Percentiles rank a stretch among this genome's conserved stretches.
These are phyloP conservation scores for Hypholoma sublateritium DNA, from an alignment of 768 basidiomycete genomes.

Conservation along the genomic window DNA sequence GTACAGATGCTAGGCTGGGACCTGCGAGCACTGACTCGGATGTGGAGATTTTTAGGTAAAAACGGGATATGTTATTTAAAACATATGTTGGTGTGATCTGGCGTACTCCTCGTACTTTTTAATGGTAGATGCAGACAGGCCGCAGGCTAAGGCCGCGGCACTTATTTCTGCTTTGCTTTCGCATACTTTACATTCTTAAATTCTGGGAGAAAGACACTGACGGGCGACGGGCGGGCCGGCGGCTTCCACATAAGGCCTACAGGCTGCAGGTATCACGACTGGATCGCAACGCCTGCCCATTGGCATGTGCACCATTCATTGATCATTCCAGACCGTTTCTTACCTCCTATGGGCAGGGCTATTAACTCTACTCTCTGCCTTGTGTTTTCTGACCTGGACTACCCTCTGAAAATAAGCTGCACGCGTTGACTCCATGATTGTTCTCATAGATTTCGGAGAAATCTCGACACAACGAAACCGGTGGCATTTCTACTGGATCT, in stretches of 20 bases:
- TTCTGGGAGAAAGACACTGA: not conserved
- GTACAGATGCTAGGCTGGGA: not conserved
- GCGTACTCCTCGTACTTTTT: no score
- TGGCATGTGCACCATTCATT: no score
- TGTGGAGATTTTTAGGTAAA: conserved; percentile 2
- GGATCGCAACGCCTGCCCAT: no score
- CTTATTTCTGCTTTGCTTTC: no score
- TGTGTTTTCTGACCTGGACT: not conserved
- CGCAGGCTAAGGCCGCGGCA: no score
- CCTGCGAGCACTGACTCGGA: not conserved
- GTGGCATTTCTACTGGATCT: not conserved
- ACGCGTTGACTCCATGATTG: not conserved
- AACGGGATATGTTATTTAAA: not conserved
- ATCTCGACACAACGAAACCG: not conserved
- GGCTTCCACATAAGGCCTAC: not conserved
- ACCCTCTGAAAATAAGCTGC: not conserved
- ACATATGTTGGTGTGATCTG: not conserved
- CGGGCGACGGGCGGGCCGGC: not conserved
- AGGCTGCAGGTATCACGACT: no score
- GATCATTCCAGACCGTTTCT: not conserved
- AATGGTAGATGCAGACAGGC: no score
- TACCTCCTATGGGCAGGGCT: not conserved
- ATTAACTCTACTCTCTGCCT: not conserved
- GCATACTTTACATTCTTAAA: not conserved
- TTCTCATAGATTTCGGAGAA: conserved; percentile 3